These are phyloP conservation scores for Parachaetomium inaequale DNA, from an alignment of 495 filamentous ascomycete species.

Conservation along the genomic window DNA sequence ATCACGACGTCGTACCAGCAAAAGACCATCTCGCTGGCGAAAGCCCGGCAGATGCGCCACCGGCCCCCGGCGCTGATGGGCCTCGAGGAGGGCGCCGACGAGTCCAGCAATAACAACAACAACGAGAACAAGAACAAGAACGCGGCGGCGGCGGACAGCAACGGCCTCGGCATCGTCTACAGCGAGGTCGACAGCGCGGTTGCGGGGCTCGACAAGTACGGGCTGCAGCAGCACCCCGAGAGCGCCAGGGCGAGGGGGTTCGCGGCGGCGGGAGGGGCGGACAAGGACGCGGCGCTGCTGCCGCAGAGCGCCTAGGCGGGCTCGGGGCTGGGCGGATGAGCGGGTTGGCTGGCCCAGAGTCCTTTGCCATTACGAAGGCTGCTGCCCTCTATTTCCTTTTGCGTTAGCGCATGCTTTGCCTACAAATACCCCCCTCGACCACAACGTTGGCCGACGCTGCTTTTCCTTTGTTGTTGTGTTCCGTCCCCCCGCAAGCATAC, in stretches of 20 bases:
- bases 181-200: conserved; percentile 51
- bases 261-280: conserved; percentile 30
- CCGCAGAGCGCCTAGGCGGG: conserved; percentile 44
- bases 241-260: conserved; percentile 35
- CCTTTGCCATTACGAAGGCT: neutral
- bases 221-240: conserved; percentile 38
- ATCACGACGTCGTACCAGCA: conserved; percentile 91
- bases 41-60: conserved; percentile 76
- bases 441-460: conserved; percentile 2
- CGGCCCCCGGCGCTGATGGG: conserved; percentile 84
- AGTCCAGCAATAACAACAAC: conserved; percentile 20
- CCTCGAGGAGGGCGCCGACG: conserved; percentile 53
- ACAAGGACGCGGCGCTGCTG: conserved; percentile 33
- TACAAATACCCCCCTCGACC: neutral
- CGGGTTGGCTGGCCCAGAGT: neutral
- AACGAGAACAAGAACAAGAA: conserved; percentile 21
- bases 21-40: conserved; percentile 83
- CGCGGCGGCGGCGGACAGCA: conserved; percentile 21
- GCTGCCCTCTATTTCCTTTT: neutral
- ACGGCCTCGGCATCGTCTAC: conserved; percentile 49
- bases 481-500: neutral
- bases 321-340: neutral
- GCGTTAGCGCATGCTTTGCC: neutral
- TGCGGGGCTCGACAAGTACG: conserved; percentile 46
- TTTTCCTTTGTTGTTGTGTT: conserved; percentile 13